Conservation (phyloP, 139 green algal genomes). For the Coccomyxa sp. region DNA sequence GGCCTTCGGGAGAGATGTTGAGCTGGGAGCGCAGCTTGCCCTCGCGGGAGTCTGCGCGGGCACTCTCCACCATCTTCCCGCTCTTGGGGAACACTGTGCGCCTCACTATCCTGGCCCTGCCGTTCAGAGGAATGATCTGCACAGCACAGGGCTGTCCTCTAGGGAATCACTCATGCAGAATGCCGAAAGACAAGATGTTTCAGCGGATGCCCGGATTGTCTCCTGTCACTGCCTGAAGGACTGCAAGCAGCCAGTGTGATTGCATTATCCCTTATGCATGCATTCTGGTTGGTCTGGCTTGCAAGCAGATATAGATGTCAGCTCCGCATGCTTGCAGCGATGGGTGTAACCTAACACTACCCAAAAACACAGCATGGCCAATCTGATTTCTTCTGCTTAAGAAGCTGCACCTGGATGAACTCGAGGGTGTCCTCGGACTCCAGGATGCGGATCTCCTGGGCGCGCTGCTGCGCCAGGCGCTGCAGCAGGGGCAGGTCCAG, state of each 20-base stretch:
- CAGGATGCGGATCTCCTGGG: conserved; percentile 21
- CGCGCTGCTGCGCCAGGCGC: conserved; percentile 12
- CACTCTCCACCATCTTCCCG: conserved; percentile 16
- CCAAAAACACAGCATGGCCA: background rate
- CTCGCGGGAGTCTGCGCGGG: conserved; percentile 9
- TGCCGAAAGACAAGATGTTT: no score
- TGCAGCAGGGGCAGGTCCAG: conserved; percentile 26
- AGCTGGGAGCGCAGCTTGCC: conserved; percentile 20
- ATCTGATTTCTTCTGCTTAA: background rate
- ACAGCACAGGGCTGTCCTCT: background rate
- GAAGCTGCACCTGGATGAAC: background rate
- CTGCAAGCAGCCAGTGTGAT: background rate
- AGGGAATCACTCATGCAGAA: background rate
- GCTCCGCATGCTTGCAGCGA: background rate
- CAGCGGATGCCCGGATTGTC: no score
- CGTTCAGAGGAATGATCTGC: conserved; percentile 20
- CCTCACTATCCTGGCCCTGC: conserved; percentile 13
- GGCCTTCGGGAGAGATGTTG: conserved; percentile 21
- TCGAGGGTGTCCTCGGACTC: conserved; percentile 17
- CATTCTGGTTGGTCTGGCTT: no score
- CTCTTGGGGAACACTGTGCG: conserved; percentile 13
- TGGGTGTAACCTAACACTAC: background rate
- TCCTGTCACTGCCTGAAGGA: no score
- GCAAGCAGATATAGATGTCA: background rate
- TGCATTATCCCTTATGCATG: background rate